phyloP scores from a whole-genome alignment of 2,329 filamentous ascomycete genomes.

The Exophiala aquamarina region DNA sequence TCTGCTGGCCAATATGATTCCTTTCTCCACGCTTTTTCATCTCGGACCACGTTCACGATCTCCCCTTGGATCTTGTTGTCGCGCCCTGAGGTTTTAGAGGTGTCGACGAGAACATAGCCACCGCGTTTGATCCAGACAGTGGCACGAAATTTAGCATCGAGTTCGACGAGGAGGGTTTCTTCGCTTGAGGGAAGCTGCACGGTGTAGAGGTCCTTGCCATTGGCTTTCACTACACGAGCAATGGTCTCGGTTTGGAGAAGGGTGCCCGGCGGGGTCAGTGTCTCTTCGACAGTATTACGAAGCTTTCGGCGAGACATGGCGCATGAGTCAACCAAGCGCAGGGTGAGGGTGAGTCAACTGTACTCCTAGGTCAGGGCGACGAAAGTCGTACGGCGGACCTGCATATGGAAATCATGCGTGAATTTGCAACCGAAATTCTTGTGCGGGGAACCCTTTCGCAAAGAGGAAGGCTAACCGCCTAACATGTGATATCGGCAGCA shows the following conservation, averaged over 20 bases:
- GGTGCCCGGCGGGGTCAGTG: constrained; percentile 59
- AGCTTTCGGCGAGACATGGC: constrained; percentile 68
- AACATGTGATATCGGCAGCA: no score
- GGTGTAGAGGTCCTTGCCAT: constrained; percentile 86
- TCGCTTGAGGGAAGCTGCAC: constrained; percentile 67
- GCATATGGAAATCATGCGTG: no score
- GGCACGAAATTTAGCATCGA: constrained; percentile 81
- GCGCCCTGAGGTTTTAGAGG: constrained; percentile 58
- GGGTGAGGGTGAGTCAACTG: no score
- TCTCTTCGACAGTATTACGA: constrained; percentile 73
- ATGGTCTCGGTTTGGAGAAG: constrained; percentile 60
- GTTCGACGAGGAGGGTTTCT: constrained; percentile 70
- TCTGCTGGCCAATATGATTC: constrained; percentile 84
- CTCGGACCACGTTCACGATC: constrained; percentile 87
- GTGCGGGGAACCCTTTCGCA: no score
- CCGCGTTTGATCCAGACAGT: constrained; percentile 92
- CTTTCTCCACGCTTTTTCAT: constrained; percentile 91
- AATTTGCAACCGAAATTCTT: no score
- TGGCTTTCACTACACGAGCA: constrained; percentile 75
- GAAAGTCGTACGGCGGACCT: no score
- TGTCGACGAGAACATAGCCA: constrained; percentile 82
- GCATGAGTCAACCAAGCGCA: no score
- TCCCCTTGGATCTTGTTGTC: constrained; percentile 81
- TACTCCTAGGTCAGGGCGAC: no score
- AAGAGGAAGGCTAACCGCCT: no score